Evolutionary conservation across 495 filamentous ascomycete species (phyloP).

Genomic region (Coniosporium apollinis): DNA sequence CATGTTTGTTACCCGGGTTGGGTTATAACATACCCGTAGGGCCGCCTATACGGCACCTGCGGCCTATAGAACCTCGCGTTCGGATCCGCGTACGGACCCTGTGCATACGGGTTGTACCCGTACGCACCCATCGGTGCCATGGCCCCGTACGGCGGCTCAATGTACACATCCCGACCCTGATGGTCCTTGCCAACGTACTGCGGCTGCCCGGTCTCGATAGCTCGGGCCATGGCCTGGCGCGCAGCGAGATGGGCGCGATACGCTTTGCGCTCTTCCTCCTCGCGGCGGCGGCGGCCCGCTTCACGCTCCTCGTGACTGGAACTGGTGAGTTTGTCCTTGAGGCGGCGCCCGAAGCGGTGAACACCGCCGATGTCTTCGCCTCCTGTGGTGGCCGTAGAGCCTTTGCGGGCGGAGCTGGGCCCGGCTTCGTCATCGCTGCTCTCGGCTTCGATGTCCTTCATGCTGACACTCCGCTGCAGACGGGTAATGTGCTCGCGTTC

Average conservation of each 20-base stretch:
- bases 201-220: slow-evolving; percentile 28
- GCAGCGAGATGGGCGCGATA: slow-evolving; percentile 25
- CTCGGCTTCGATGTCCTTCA: slow-evolving; percentile 26
- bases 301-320: slow-evolving; percentile 30
- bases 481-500: slow-evolving; percentile 24
- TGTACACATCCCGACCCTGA: slow-evolving; percentile 30
- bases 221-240: slow-evolving; percentile 25
- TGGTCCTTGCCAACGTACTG: slow-evolving; percentile 29
- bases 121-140: slow-evolving; percentile 11
- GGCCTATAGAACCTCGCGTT: slow-evolving; percentile 30
- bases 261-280: slow-evolving; percentile 21
- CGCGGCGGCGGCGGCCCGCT: slow-evolving; percentile 20
- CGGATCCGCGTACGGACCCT: slow-evolving; percentile 24
- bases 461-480: slow-evolving; percentile 18
- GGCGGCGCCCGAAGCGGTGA: slow-evolving; percentile 26
- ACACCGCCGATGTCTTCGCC: slow-evolving; percentile 11
- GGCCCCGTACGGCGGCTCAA: slow-evolving; percentile 26
- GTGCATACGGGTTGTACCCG: slow-evolving; percentile 26
- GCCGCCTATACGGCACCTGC: slow-evolving; percentile 24
- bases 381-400: slow-evolving; percentile 4
- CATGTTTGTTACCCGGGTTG: neutral
- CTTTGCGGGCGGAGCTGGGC: slow-evolving; percentile 2
- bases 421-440: slow-evolving; percentile 27
- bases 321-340: slow-evolving; percentile 32
- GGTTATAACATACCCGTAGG: slow-evolving; percentile 21